Evolutionary conservation across 2,329 filamentous ascomycete genomes (phyloP).

Genomic region (Exserohilum rostratum): DNA sequence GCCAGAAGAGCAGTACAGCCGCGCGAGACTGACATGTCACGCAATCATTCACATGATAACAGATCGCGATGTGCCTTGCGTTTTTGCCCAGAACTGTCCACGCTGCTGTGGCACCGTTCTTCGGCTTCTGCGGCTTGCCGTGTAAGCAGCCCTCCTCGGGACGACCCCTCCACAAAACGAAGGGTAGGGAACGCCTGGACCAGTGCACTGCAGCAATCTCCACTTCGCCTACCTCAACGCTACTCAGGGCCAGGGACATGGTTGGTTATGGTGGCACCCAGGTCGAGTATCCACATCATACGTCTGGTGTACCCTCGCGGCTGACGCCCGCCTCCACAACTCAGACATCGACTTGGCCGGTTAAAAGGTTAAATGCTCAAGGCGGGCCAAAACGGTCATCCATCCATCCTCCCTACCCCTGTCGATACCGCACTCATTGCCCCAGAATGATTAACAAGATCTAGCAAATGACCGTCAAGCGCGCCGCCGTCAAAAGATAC

Average conservation of each 20-base stretch:
- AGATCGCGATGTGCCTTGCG: not conserved
- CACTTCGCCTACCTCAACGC: conserved; percentile 20
- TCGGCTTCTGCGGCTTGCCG: conserved; percentile 13
- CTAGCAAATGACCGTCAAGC: conserved; percentile 27
- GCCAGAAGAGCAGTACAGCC: too few species aligned
- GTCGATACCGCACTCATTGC: conserved; percentile 20
- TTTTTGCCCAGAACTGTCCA: not conserved
- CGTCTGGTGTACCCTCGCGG: conserved; percentile 29
- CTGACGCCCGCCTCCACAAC: conserved; percentile 24
- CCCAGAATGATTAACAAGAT: conserved; percentile 22
- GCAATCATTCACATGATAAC: not conserved
- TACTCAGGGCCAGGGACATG: conserved; percentile 20
- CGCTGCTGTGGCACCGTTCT: not conserved
- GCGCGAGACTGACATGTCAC: conserved; percentile 11
- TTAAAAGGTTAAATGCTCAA: conserved; percentile 37
- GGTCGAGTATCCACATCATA: conserved; percentile 25
- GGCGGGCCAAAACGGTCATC: conserved; percentile 27
- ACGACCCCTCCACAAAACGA: conserved; percentile 32
- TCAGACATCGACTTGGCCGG: conserved; percentile 20
- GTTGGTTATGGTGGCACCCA: conserved; percentile 20
- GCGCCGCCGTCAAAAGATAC: conserved; percentile 27
- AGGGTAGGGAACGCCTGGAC: conserved; percentile 13
- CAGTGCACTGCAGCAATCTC: conserved; percentile 13
- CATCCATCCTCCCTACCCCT: conserved; percentile 26
- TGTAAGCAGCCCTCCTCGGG: conserved; percentile 37